Base-by-base conservation (phyloP, 2,329 filamentous ascomycete species). In the Neonectria ditissima region DNA sequence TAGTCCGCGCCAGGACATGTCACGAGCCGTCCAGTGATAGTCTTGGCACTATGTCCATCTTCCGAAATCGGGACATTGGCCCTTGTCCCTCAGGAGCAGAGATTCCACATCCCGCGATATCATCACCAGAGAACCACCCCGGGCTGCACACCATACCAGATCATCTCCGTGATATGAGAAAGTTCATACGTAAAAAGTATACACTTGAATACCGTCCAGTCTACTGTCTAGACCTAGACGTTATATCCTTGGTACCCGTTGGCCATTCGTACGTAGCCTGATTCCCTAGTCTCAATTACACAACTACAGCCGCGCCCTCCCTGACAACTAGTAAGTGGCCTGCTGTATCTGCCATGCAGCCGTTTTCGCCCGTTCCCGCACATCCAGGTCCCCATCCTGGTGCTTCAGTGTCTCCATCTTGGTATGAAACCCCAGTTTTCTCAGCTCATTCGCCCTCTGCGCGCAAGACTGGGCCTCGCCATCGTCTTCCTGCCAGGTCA, bases 291-390 rank as follows among this genome's bases (percentile, higher is more conserved):
- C 41, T 43, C 34, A 43, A 32, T 50, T 48, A 30, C 51, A 54
- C n/a, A 28, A n/a, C 32, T 6, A 18, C 50, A 18, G n/a, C 8
- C 10, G 28, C 13, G 14, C 18, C 18, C 18, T 7, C 41, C 14
- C 18, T 10, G 26, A n/a, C 28, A 22, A 44, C 26, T 68, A 76
- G 43, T 71, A 75, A 30, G 72, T 69, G 16, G 75, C 77, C 67
- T 81, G 78, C 67, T 86, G 88, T 79, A 96, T 87, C 78, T 94
- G 89, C 81, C 90, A 90, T 13, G 91, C 79, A 1, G 93, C 94
- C 45, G 88, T 90, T 81, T 94, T 97, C 1, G 92, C 93, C 66
- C 93, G 83, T 81, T 98, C 93, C 55, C 91, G 84, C 22, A 97
- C 92, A 77, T 97, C 93, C 61, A 96, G 78, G 73, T 97, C 93